Evolutionary conservation across 176 grass and related monocot species (phyloP).

Genomic region (Thalia dealbata): DNA sequence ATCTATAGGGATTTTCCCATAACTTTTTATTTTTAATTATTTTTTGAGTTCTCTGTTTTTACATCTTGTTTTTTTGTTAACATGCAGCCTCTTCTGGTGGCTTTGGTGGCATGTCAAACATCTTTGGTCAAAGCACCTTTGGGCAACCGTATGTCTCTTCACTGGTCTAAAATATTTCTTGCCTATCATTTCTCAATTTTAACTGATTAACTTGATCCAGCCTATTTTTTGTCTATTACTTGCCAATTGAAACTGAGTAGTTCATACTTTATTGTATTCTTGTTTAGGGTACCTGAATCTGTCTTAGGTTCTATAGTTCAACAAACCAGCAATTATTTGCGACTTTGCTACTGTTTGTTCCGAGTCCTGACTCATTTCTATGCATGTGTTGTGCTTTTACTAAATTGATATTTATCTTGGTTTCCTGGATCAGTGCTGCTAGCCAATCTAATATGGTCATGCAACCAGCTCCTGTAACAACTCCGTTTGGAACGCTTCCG

Average conservation of each 20-base stretch:
- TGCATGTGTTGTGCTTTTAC: constrained; percentile 10
- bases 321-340: neutral
- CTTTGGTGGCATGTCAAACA: constrained; percentile 39
- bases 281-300: neutral
- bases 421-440: constrained; percentile 34
- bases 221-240: neutral
- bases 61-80: constrained; percentile 16
- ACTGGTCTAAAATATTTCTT: neutral
- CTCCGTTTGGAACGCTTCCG: constrained; percentile 86
- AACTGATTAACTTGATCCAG: neutral
- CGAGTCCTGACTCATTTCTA: neutral
- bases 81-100: constrained; percentile 38
- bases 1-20: constrained; percentile 12
- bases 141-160: constrained; percentile 52
- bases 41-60: constrained; percentile 3
- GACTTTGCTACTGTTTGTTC: neutral
- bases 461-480: constrained; percentile 56
- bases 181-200: neutral
- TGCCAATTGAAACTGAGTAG: neutral
- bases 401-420: constrained; percentile 22
- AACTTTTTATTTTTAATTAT: constrained; percentile 3
- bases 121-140: constrained; percentile 33
- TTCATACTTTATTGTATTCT: neutral
- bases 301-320: neutral
- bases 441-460: constrained; percentile 59